A percentile compares a stretch with the other conserved stretches of the same genome.
phyloP scores from a whole-genome alignment of 2,329 filamentous ascomycete species.

The Fusarium albidum region DNA sequence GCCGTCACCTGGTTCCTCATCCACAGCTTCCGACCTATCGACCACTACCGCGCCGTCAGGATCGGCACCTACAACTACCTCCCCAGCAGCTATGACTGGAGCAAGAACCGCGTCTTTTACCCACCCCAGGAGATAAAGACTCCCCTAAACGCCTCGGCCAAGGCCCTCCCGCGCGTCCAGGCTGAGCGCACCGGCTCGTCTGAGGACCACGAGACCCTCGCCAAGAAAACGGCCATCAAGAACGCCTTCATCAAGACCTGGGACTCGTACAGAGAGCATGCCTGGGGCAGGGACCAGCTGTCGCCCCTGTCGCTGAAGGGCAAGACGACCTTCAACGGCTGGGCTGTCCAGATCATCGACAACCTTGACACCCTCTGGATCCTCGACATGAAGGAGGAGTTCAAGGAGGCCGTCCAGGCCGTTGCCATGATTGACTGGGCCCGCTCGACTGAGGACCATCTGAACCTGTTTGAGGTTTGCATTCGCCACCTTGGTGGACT shows the following conservation, averaged over 20 bases:
- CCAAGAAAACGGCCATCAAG: slow-evolving; percentile 49
- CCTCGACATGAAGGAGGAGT: slow-evolving; percentile 65
- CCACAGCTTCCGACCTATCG: slow-evolving; percentile 34
- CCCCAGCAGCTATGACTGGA: slow-evolving; percentile 51
- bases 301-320: slow-evolving; percentile 57
- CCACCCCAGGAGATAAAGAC: slow-evolving; percentile 43
- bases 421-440: slow-evolving; percentile 64
- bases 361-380: slow-evolving; percentile 67
- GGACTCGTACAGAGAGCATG: slow-evolving; percentile 61
- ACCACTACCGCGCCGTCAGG: slow-evolving; percentile 28
- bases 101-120: slow-evolving; percentile 43
- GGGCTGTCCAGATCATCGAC: slow-evolving; percentile 68
- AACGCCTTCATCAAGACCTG: slow-evolving; percentile 55
- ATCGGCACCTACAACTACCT: slow-evolving; percentile 42
- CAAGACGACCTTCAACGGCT: slow-evolving; percentile 60
- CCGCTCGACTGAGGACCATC: slow-evolving; percentile 52
- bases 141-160: slow-evolving; percentile 47
- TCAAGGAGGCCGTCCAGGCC: slow-evolving; percentile 56
- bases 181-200: slow-evolving; percentile 48
- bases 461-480: slow-evolving; percentile 71
- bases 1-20: slow-evolving; percentile 41
- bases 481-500: slow-evolving; percentile 64
- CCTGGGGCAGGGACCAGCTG: slow-evolving; percentile 66
- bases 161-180: slow-evolving; percentile 55
- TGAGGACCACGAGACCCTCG: slow-evolving; percentile 46